Evolutionary conservation across 2,329 filamentous ascomycete genomes (phyloP).

Genomic region (Moelleriella libera): DNA sequence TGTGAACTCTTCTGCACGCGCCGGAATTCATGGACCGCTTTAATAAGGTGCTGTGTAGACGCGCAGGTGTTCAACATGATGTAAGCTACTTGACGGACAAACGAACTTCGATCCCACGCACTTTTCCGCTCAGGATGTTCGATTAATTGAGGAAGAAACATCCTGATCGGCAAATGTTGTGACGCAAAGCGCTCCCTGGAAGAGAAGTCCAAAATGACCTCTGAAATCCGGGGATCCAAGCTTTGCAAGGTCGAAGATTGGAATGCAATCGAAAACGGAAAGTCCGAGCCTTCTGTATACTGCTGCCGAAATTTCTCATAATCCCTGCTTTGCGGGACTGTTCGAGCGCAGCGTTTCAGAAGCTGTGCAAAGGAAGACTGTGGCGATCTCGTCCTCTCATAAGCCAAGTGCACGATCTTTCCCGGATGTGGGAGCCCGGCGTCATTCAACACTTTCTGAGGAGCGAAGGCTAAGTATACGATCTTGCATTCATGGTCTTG

Average conservation of each 20-base stretch:
- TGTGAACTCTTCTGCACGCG: constrained; percentile 16
- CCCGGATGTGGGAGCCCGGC: constrained; percentile 22
- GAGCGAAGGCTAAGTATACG: constrained; percentile 15
- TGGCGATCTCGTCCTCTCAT: constrained; percentile 14
- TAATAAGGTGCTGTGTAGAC: not conserved
- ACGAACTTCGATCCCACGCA: constrained; percentile 39
- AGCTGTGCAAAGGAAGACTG: constrained; percentile 16
- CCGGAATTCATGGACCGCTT: constrained; percentile 20
- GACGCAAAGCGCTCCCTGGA: not conserved
- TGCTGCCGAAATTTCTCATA: constrained; percentile 8
- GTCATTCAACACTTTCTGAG: constrained; percentile 22
- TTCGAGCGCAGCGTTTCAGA: constrained; percentile 11
- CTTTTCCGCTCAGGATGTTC: constrained; percentile 40
- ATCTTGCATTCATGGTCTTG: constrained; percentile 11
- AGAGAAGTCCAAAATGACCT: constrained; percentile 19
- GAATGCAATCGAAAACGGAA: not conserved
- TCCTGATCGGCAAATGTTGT: constrained; percentile 14
- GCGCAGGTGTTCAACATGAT: constrained; percentile 17
- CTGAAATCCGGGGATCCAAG: constrained; percentile 24
- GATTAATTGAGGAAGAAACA: constrained; percentile 53
- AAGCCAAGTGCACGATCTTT: constrained; percentile 20
- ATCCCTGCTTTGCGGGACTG: constrained; percentile 2
- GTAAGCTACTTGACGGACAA: constrained; percentile 39
- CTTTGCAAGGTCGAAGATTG: constrained; percentile 4
- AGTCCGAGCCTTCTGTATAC: not conserved